These are phyloP conservation scores for Leccinum longicurvipes DNA, from an alignment of 768 basidiomycete species.

Conservation along the genomic window DNA sequence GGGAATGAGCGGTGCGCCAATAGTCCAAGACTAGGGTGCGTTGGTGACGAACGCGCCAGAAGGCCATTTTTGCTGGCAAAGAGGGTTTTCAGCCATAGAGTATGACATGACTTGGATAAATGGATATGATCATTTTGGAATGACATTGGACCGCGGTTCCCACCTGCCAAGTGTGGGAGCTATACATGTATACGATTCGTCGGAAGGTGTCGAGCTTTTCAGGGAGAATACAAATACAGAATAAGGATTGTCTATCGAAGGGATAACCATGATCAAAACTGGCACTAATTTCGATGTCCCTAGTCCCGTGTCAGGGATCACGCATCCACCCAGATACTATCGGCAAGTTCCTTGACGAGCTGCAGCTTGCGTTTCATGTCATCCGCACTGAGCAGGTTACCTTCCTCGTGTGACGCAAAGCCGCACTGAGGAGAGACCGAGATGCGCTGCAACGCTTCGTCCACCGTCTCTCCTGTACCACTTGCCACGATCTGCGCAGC, in stretches of 20 bases:
- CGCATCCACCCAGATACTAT: slow-evolving; percentile 34
- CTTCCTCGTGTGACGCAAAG: slow-evolving; percentile 45
- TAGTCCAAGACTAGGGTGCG: background rate
- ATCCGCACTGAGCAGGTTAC: slow-evolving; percentile 36
- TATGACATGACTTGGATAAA: background rate
- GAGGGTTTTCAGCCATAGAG: background rate
- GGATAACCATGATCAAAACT: background rate
- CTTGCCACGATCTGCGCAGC: slow-evolving; percentile 43
- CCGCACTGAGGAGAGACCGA: slow-evolving; percentile 51
- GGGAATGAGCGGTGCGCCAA: slow-evolving; percentile 16
- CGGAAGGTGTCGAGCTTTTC: background rate
- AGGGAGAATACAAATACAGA: background rate
- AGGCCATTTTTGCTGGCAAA: background rate
- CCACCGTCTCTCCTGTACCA: slow-evolving; percentile 35
- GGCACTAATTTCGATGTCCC: background rate
- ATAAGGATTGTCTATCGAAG: background rate
- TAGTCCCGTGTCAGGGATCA: background rate
- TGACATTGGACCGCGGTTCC: background rate
- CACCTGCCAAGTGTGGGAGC: background rate
- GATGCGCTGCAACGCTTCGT: slow-evolving; percentile 38
- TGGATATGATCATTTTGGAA: background rate
- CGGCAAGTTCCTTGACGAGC: slow-evolving; percentile 36
- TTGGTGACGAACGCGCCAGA: background rate
- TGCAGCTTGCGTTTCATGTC: slow-evolving; percentile 32
- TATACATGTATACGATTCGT: background rate